A percentile compares a stretch with the other conserved stretches of the same genome.
phyloP scores from a whole-genome alignment of 805 yeast species.

The Teunomyces cretensis region DNA sequence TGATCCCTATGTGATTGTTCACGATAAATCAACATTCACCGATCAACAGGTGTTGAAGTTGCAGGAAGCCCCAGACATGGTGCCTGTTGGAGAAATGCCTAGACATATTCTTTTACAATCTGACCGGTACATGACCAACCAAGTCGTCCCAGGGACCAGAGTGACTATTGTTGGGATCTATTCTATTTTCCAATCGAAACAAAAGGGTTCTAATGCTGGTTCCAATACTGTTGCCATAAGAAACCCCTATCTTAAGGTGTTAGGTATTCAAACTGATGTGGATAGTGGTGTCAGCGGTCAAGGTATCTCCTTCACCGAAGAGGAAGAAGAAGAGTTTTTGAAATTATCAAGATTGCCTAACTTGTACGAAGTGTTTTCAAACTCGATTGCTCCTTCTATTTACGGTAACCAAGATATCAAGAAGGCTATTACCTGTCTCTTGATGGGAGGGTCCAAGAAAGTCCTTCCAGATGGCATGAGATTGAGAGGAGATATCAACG shows the following conservation, averaged over 20 bases:
- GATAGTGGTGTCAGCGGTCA: slow-evolving; percentile 65
- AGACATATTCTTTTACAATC: slow-evolving; percentile 85
- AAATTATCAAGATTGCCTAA: slow-evolving; percentile 79
- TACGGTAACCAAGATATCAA: slow-evolving; percentile 93
- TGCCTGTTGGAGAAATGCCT: slow-evolving; percentile 99
- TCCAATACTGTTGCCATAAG: slow-evolving; percentile 76
- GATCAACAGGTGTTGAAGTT: slow-evolving; percentile 93
- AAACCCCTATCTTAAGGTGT: slow-evolving; percentile 82
- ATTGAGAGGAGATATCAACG: slow-evolving; percentile 95
- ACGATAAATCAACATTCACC: slow-evolving; percentile 88
- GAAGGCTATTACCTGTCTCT: slow-evolving; percentile 85
- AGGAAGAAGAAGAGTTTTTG: slow-evolving; percentile 90
- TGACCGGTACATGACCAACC: slow-evolving; percentile 86
- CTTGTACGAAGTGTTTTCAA: slow-evolving; percentile 79
- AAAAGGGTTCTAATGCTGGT: slow-evolving; percentile 38
- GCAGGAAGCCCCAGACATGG: slow-evolving; percentile 98
- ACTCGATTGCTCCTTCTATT: slow-evolving; percentile 93
- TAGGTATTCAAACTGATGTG: slow-evolving; percentile 85
- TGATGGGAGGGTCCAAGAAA: slow-evolving; percentile 94
- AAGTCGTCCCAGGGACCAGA: slow-evolving; percentile 91
- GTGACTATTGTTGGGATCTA: slow-evolving; percentile 92
- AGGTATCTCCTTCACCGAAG: slow-evolving; percentile 70
- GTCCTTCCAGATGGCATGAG: slow-evolving; percentile 94
- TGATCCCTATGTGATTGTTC: slow-evolving; percentile 91
- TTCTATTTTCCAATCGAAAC: slow-evolving; percentile 77